Percentiles rank a stretch among this genome's conserved stretches.
Evolutionary conservation across 2,329 filamentous ascomycete species (phyloP).

Genomic region (Lecanosticta acicola): DNA sequence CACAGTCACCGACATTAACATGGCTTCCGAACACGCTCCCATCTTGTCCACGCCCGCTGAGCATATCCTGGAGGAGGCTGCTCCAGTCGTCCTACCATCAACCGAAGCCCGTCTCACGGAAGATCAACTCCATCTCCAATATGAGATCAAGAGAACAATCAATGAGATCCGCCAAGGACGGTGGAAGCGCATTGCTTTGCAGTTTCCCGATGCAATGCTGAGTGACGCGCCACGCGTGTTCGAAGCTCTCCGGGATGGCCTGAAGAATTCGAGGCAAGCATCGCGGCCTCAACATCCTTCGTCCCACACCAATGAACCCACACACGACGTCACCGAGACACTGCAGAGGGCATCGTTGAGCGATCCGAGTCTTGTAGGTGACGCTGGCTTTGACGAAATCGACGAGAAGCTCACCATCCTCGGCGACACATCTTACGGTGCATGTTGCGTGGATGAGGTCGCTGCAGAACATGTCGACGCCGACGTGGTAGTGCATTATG

Average conservation of each 20-base stretch:
- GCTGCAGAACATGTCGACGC: conserved; percentile 90
- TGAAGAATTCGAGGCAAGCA: conserved; percentile 28
- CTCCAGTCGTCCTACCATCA: conserved; percentile 34
- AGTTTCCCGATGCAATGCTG: conserved; percentile 93
- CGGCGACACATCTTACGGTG: conserved; percentile 92
- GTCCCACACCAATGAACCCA: neutral
- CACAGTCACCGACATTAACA: conserved; percentile 4
- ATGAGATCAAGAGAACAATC: conserved; percentile 79
- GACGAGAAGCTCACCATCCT: conserved; percentile 67
- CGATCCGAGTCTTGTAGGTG: neutral
- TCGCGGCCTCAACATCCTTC: neutral
- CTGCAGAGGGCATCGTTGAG: conserved; percentile 7
- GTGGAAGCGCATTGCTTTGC: conserved; percentile 77
- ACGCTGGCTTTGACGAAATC: conserved; percentile 16
- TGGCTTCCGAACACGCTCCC: conserved; percentile 40
- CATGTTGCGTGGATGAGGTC: conserved; percentile 95
- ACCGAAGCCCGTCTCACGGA: conserved; percentile 46
- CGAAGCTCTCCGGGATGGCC: conserved; percentile 54
- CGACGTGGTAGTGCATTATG: conserved; percentile 90
- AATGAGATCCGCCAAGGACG: conserved; percentile 64
- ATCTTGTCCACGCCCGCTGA: conserved; percentile 59
- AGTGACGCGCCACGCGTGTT: conserved; percentile 77
- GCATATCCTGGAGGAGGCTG: conserved; percentile 53
- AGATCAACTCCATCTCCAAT: conserved; percentile 67
- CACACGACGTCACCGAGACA: conserved; percentile 8